Evolutionary conservation across 805 yeast species (phyloP).

Genomic region (Barnettozyma pratensis): DNA sequence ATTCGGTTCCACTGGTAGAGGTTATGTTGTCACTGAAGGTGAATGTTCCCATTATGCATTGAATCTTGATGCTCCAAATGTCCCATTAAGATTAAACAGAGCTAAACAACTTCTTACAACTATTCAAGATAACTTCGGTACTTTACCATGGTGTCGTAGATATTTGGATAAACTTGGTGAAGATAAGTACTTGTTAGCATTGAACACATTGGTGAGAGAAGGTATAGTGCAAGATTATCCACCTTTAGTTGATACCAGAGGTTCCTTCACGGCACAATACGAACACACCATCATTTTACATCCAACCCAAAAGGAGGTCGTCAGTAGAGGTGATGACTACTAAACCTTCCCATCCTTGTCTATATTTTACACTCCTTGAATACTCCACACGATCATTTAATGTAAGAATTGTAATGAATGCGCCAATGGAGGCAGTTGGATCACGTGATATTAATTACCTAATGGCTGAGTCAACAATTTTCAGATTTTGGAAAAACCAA

Average conservation of each 20-base stretch:
- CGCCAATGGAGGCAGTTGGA: too few relatives aligned
- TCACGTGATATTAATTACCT: neutral
- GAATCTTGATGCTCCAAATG: conserved; percentile 41
- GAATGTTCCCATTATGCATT: conserved; percentile 93
- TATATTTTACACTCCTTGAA: neutral
- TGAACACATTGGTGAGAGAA: conserved; percentile 76
- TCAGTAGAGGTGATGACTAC: conserved; percentile 92
- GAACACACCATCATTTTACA: conserved; percentile 92
- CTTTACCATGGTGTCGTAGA: conserved; percentile 94
- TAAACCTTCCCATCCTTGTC: conserved; percentile 25
- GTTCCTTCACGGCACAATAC: conserved; percentile 91
- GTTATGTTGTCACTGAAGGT: conserved; percentile 79
- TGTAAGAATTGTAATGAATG: too few relatives aligned
- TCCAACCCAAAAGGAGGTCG: conserved; percentile 90
- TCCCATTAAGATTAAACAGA: conserved; percentile 53
- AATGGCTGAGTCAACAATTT: neutral
- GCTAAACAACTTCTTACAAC: conserved; percentile 65
- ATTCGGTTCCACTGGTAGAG: conserved; percentile 94
- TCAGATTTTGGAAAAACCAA: neutral
- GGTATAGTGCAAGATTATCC: conserved; percentile 94
- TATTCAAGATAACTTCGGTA: conserved; percentile 82
- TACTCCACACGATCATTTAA: too few relatives aligned
- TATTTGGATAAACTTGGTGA: conserved; percentile 89
- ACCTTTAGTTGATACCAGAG: conserved; percentile 78
- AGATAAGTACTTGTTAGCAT: conserved; percentile 83